Evolutionary conservation across 495 filamentous ascomycete species (phyloP).

Genomic region (Podospora tetraspora): DNA sequence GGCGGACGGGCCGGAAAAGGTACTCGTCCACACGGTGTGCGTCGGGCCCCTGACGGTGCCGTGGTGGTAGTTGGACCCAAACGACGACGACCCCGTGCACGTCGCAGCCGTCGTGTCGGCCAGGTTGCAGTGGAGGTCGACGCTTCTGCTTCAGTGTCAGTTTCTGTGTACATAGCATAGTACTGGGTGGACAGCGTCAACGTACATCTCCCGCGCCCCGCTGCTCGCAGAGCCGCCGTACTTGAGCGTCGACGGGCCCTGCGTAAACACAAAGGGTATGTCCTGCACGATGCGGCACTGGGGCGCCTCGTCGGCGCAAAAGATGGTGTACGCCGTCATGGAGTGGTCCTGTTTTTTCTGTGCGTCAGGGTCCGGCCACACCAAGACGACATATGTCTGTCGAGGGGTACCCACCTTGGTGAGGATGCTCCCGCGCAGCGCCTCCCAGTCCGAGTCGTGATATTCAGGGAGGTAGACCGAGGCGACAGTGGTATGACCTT

Average conservation of each 20-base stretch:
- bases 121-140: slow-evolving; percentile 31
- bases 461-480: slow-evolving; percentile 36
- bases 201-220: slow-evolving; percentile 26
- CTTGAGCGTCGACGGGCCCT: slow-evolving; percentile 33
- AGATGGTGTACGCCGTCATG: slow-evolving; percentile 37
- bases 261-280: slow-evolving; percentile 35
- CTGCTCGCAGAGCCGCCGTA: slow-evolving; percentile 20
- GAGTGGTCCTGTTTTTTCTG: slow-evolving; percentile 20
- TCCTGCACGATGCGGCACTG: slow-evolving; percentile 26
- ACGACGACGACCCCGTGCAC: slow-evolving; percentile 35
- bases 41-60: slow-evolving; percentile 31
- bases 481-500: slow-evolving; percentile 23
- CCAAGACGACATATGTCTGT: not conserved
- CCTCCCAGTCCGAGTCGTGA: slow-evolving; percentile 23
- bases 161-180: not conserved
- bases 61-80: slow-evolving; percentile 22
- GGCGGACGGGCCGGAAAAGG: slow-evolving; percentile 23
- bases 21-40: slow-evolving; percentile 30
- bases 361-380: not conserved
- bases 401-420: slow-evolving; percentile 25
- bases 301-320: slow-evolving; percentile 31
- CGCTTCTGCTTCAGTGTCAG: slow-evolving; percentile 24
- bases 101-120: slow-evolving; percentile 31
- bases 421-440: slow-evolving; percentile 35
- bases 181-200: not conserved